A percentile compares a stretch with the other conserved stretches of the same genome.
Conservation (phyloP, 2,329 filamentous ascomycete species). For the Botrytis galanthina region DNA sequence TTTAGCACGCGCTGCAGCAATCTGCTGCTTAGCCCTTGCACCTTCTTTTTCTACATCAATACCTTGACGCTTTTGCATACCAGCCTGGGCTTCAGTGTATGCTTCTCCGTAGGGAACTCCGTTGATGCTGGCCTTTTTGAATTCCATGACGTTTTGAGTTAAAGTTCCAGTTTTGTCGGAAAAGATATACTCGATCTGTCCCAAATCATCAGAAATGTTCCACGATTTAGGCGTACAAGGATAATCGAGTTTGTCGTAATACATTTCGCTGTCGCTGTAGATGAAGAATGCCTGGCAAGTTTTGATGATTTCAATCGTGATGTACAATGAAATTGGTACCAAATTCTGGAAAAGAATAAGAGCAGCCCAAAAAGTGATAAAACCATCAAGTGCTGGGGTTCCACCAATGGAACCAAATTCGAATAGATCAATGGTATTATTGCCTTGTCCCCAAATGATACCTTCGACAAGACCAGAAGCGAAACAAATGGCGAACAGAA, state of each 20-base stretch:
- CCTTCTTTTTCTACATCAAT: conserved; percentile 81
- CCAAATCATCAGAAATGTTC: conserved; percentile 98
- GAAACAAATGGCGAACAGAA: conserved; percentile 87
- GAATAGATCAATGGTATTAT: conserved; percentile 77
- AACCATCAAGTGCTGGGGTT: conserved; percentile 73
- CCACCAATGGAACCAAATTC: conserved; percentile 82
- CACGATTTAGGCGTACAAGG: conserved; percentile 96
- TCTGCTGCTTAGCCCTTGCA: conserved; percentile 69
- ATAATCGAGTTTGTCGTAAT: conserved; percentile 90
- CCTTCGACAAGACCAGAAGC: conserved; percentile 83
- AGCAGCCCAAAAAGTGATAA: conserved; percentile 95
- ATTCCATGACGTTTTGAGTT: conserved; percentile 96
- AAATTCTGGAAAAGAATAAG: conserved; percentile 97
- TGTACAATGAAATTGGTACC: conserved; percentile 97
- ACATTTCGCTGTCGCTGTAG: conserved; percentile 94
- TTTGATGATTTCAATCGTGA: conserved; percentile 92
- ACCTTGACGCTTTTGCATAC: conserved; percentile 90
- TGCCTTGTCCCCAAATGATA: conserved; percentile 69
- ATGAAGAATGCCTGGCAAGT: conserved; percentile 95
- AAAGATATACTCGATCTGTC: conserved; percentile 99
- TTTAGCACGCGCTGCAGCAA: conserved; percentile 70
- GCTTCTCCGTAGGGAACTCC: conserved; percentile 96
- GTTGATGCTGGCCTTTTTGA: conserved; percentile 97
- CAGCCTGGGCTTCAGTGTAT: conserved; percentile 94
- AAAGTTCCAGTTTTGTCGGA: conserved; percentile 90